Percentiles rank a stretch among this genome's conserved stretches.
These are phyloP conservation scores for Aureobasidium sp. DNA, from an alignment of 2,329 filamentous ascomycete species.

Conservation along the genomic window DNA sequence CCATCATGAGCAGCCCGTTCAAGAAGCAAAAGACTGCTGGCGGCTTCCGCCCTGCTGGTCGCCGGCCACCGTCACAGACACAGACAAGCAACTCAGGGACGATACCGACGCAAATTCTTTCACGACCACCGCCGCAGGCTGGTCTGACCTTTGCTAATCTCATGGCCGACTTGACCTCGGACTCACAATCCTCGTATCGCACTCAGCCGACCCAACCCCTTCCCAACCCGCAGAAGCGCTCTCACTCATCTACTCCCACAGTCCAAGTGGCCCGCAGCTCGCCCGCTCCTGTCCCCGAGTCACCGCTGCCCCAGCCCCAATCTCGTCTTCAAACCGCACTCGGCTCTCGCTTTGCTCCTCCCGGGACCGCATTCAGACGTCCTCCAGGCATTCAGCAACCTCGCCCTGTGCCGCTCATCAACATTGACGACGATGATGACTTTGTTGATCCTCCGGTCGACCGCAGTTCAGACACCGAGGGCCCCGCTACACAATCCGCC, in stretches of 20 bases:
- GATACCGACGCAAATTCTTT: constrained; percentile 24
- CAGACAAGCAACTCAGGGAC: background rate
- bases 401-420: constrained; percentile 10
- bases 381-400: constrained; percentile 27
- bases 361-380: constrained; percentile 62
- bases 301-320: constrained; percentile 27
- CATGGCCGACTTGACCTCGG: constrained; percentile 7
- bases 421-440: constrained; percentile 33
- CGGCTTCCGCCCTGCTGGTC: constrained; percentile 29
- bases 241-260: constrained; percentile 23
- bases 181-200: constrained; percentile 16
- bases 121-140: constrained; percentile 11
- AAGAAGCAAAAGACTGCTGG: constrained; percentile 31
- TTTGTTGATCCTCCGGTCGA: constrained; percentile 23
- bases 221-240: constrained; percentile 32
- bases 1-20: constrained; percentile 28
- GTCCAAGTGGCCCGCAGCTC: constrained; percentile 90
- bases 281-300: constrained; percentile 45
- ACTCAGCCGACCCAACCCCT: constrained; percentile 59
- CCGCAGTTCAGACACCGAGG: constrained; percentile 25
- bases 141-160: constrained; percentile 18
- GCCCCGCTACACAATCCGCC: constrained; percentile 42
- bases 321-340: constrained; percentile 33
- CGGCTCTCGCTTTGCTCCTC: constrained; percentile 63
- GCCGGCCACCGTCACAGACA: constrained; percentile 26